Evolutionary conservation across 1,284 basidiomycete genomes (phyloP).

Genomic region (Papiliotrema flavescens): DNA sequence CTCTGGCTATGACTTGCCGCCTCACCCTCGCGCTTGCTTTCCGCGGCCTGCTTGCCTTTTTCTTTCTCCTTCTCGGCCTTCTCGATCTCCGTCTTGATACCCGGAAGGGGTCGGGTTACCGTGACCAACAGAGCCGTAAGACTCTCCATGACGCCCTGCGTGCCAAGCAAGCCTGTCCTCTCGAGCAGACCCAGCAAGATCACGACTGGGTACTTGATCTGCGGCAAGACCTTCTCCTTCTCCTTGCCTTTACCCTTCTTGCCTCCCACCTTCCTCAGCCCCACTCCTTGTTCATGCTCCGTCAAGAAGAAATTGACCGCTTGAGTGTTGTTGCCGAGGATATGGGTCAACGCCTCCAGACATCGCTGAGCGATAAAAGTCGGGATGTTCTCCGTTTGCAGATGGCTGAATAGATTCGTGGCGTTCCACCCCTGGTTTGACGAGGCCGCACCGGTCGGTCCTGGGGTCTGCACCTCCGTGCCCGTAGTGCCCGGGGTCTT

Average conservation of each 20-base stretch:
- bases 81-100: slow-evolving; percentile 58
- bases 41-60: slow-evolving; percentile 2
- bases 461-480: too few species aligned
- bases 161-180: slow-evolving; percentile 74
- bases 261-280: slow-evolving; percentile 62
- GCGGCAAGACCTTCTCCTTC: slow-evolving; percentile 60
- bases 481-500: slow-evolving; percentile 16
- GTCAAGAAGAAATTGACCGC: slow-evolving; percentile 89
- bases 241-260: slow-evolving; percentile 81
- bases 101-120: slow-evolving; percentile 56
- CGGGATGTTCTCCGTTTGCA: slow-evolving; percentile 78
- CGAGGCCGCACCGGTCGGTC: slow-evolving; percentile 33
- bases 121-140: slow-evolving; percentile 79
- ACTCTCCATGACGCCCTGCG: slow-evolving; percentile 85
- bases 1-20: neutral
- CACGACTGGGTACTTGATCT: slow-evolving; percentile 85
- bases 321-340: slow-evolving; percentile 75
- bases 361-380: slow-evolving; percentile 89
- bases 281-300: slow-evolving; percentile 80
- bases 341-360: slow-evolving; percentile 79
- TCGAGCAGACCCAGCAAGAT: slow-evolving; percentile 80
- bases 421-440: slow-evolving; percentile 35
- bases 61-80: neutral
- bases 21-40: neutral
- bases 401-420: slow-evolving; percentile 57